Evolutionary conservation across 2,329 filamentous ascomycete genomes (phyloP).

Genomic region (Hypocreales sp.): DNA sequence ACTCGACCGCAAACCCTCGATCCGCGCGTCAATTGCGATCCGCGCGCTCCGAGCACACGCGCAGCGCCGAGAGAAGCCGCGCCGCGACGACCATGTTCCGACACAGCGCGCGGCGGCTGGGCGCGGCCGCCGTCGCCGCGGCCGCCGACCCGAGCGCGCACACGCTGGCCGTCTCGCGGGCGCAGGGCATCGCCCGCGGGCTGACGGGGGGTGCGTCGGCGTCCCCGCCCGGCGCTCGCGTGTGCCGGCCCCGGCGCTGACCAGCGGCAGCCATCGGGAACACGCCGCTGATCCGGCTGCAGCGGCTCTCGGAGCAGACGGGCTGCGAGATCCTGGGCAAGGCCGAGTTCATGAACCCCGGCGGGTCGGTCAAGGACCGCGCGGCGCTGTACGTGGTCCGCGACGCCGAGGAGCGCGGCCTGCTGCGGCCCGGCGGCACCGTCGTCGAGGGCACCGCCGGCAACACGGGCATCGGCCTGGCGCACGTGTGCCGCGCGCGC

Average conservation of each 20-base stretch:
- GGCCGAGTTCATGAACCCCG: constrained; percentile 97
- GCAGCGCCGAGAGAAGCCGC: too few relatives aligned
- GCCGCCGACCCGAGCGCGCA: constrained; percentile 35
- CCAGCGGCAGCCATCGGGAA: constrained; percentile 70
- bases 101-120: constrained; percentile 51
- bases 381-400: constrained; percentile 88
- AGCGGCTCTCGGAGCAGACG: constrained; percentile 75
- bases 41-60: too few relatives aligned
- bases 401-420: constrained; percentile 78
- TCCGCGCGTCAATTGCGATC: too few relatives aligned
- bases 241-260: not conserved
- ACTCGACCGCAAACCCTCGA: too few relatives aligned
- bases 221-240: not conserved
- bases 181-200: constrained; percentile 64
- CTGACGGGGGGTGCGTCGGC: constrained; percentile 57
- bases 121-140: constrained; percentile 34
- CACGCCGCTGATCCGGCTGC: constrained; percentile 83
- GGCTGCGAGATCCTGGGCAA: constrained; percentile 92
- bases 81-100: constrained; percentile 42
- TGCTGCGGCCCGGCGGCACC: constrained; percentile 73
- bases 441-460: constrained; percentile 95
- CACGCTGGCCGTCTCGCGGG: constrained; percentile 58
- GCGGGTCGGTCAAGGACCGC: constrained; percentile 90
- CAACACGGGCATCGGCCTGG: constrained; percentile 94
- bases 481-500: constrained; percentile 83